These are phyloP conservation scores for Daedaleopsis sinensis DNA, from an alignment of 768 basidiomycete genomes.

Conservation along the genomic window DNA sequence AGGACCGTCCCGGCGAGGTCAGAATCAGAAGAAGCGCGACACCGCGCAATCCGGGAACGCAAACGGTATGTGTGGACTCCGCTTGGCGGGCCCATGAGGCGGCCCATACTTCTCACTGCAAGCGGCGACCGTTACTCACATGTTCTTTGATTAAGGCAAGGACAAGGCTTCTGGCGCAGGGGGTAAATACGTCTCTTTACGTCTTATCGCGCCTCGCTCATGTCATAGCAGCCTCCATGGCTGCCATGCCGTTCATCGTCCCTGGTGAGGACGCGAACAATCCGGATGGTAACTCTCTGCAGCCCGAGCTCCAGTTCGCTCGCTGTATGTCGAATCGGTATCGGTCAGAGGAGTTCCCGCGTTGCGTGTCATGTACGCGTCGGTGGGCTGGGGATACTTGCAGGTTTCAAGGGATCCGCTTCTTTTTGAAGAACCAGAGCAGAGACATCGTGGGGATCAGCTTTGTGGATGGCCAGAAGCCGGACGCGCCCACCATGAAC, in stretches of 20 bases:
- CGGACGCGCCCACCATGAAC: constrained; percentile 61
- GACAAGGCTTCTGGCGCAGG: constrained; percentile 37
- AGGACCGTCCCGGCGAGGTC: constrained; percentile 53
- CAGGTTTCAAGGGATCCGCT: constrained; percentile 84
- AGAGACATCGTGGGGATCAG: constrained; percentile 65
- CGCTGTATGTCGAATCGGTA: constrained; percentile 87
- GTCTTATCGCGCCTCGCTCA: constrained; percentile 27
- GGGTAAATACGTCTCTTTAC: constrained; percentile 20
- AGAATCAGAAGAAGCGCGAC: constrained; percentile 71
- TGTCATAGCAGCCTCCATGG: constrained; percentile 13
- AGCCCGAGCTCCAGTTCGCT: constrained; percentile 75
- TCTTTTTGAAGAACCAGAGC: constrained; percentile 66
- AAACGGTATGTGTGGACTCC: constrained; percentile 49
- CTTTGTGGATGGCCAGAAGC: constrained; percentile 66
- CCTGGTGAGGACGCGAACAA: constrained; percentile 32
- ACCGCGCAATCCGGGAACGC: constrained; percentile 70
- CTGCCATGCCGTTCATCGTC: constrained; percentile 33
- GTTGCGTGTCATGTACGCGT: constrained; percentile 82
- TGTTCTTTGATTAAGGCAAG: constrained; percentile 45
- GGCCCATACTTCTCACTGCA: constrained; percentile 8
- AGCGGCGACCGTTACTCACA: constrained; percentile 42
- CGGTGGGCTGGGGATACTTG: constrained; percentile 90
- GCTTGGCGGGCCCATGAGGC: constrained; percentile 10
- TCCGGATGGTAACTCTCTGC: constrained; percentile 39
- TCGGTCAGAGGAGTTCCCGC: constrained; percentile 70